Percentiles rank a stretch among this genome's conserved stretches.
These are phyloP conservation scores for Stagonosporopsis cucurbitacearum DNA, from an alignment of 2,329 filamentous ascomycete genomes.

Conservation along the genomic window DNA sequence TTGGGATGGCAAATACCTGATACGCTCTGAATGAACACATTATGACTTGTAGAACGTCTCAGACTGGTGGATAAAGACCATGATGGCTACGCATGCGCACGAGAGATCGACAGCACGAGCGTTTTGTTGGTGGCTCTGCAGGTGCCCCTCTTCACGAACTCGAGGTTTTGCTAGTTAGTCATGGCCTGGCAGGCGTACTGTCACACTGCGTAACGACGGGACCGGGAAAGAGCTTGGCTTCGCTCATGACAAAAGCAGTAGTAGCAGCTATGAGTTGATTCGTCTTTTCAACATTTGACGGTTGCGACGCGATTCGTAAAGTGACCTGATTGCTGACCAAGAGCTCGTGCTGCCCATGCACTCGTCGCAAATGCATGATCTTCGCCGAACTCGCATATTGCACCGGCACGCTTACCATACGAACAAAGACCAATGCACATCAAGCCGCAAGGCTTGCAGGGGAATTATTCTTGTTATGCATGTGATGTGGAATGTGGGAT, in stretches of 20 bases:
- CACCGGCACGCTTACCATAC: background rate
- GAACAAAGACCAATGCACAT: background rate
- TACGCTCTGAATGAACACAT: conserved; percentile 7
- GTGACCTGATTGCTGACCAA: background rate
- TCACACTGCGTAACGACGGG: too few species aligned
- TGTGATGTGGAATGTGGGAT: conserved; percentile 14
- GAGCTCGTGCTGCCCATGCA: background rate
- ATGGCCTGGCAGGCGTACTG: background rate
- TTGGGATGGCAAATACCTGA: conserved; percentile 5
- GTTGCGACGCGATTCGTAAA: background rate
- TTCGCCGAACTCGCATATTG: background rate
- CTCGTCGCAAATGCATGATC: background rate
- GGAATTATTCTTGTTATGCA: conserved; percentile 12
- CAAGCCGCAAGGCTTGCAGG: conserved; percentile 4
- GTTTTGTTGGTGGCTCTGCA: conserved; percentile 7
- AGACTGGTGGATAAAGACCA: background rate
- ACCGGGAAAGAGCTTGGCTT: background rate
- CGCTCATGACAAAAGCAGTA: background rate
- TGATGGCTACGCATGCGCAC: background rate
- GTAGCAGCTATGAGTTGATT: background rate
- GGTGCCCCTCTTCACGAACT: background rate
- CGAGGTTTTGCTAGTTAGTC: background rate
- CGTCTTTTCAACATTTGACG: background rate
- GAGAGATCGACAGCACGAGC: conserved; percentile 1
- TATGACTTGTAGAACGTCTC: background rate